Conservation (phyloP, 306 rosid genomes). For the Pyrus betulifolia region DNA sequence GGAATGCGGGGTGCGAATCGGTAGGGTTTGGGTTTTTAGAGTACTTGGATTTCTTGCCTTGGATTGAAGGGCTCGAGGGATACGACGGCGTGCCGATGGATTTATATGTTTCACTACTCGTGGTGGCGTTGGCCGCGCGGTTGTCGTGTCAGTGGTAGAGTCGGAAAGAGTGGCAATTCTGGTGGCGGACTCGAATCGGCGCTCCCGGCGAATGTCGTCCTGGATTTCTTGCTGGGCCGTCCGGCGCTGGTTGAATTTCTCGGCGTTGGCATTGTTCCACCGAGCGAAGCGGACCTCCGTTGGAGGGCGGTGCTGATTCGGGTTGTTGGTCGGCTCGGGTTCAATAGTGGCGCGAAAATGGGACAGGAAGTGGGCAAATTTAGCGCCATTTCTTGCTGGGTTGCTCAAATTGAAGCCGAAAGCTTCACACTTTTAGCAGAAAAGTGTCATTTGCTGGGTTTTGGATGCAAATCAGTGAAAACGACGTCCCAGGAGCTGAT, state of each 20-base stretch:
- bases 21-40: slow-evolving; percentile 41
- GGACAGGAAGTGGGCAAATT: slow-evolving; percentile 45
- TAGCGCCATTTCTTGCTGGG: slow-evolving; percentile 45
- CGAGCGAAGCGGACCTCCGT: slow-evolving; percentile 46
- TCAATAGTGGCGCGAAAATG: slow-evolving; percentile 31
- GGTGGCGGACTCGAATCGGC: slow-evolving; percentile 49
- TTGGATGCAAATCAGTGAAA: not conserved
- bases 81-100: slow-evolving; percentile 57
- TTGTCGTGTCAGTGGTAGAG: slow-evolving; percentile 3
- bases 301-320: slow-evolving; percentile 22
- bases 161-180: slow-evolving; percentile 17
- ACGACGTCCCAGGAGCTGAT: not conserved
- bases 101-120: slow-evolving; percentile 19
- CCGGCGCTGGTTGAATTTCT: slow-evolving; percentile 51
- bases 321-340: slow-evolving; percentile 21
- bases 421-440: not conserved
- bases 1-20: slow-evolving; percentile 48
- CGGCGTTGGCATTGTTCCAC: slow-evolving; percentile 78
- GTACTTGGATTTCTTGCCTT: slow-evolving; percentile 60
- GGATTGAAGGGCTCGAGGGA: slow-evolving; percentile 64
- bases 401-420: not conserved
- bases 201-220: slow-evolving; percentile 60
- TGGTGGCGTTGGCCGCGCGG: not conserved
- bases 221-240: slow-evolving; percentile 56
- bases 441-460: not conserved